Evolutionary conservation across 306 rosid genomes (phyloP).

Genomic region (Senna siamea): DNA sequence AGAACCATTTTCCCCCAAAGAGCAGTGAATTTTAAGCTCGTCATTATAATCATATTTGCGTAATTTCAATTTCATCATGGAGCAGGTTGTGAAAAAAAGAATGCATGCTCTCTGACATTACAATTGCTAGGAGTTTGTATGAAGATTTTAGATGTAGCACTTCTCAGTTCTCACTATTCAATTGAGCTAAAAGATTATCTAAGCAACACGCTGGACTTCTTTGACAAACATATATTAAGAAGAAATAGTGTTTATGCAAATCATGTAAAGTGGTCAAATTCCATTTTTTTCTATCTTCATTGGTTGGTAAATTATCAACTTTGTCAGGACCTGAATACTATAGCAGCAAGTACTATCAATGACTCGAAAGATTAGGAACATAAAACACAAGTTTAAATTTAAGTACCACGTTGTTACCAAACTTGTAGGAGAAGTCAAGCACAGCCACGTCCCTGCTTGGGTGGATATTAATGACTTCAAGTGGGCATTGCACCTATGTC

Average conservation of each 20-base stretch:
- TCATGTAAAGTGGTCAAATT: not conserved
- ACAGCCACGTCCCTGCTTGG: slow-evolving; percentile 83
- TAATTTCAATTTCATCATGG: slow-evolving; percentile 17
- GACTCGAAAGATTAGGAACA: not conserved
- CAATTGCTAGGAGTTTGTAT: not conserved
- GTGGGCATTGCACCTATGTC: slow-evolving; percentile 79
- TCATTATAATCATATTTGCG: not conserved
- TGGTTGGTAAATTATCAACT: not conserved
- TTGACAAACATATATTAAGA: not conserved
- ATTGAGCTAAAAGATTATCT: not conserved
- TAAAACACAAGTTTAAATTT: slow-evolving; percentile 19
- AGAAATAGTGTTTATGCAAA: not conserved
- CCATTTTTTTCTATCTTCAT: not conserved
- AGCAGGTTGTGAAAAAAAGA: not conserved
- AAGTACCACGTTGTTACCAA: slow-evolving; percentile 60
- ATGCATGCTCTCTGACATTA: not conserved
- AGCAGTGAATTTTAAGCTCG: not conserved
- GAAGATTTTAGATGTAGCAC: not conserved
- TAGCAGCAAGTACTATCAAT: not conserved
- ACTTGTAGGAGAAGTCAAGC: slow-evolving; percentile 77
- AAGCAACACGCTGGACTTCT: not conserved
- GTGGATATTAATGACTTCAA: slow-evolving; percentile 67
- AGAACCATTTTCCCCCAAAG: not conserved
- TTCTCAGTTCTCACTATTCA: not conserved
- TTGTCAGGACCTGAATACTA: not conserved